phyloP scores from a whole-genome alignment of 1,139 yeast species.

The Diutina sp. region DNA sequence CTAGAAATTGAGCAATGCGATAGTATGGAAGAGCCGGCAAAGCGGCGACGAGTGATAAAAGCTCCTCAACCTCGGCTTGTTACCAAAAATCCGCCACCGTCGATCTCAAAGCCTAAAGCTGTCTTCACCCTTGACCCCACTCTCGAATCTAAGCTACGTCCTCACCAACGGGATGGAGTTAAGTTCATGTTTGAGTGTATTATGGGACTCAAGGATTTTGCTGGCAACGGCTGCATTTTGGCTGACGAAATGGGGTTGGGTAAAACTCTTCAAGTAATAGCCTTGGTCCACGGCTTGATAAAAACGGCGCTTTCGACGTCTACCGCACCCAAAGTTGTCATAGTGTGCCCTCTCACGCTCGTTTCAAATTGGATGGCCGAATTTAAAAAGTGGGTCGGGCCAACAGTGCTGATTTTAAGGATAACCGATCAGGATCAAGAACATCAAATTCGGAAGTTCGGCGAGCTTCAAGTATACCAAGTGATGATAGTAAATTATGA shows the following conservation, averaged over 20 bases:
- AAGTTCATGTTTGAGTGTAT: constrained; percentile 70
- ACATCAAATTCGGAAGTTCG: constrained; percentile 47
- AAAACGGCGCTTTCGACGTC: constrained; percentile 38
- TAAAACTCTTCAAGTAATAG: constrained; percentile 76
- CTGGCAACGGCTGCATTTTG: constrained; percentile 55
- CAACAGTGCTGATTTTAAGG: constrained; percentile 47
- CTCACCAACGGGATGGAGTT: constrained; percentile 82
- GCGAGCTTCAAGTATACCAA: constrained; percentile 62
- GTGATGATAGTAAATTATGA: constrained; percentile 85
- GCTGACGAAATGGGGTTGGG: constrained; percentile 99
- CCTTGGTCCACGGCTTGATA: constrained; percentile 73
- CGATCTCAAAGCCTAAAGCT: not conserved
- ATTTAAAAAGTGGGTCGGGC: constrained; percentile 83
- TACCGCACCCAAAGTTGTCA: constrained; percentile 43
- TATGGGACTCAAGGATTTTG: constrained; percentile 39
- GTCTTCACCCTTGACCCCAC: constrained; percentile 35
- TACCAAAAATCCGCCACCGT: not conserved
- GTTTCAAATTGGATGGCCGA: constrained; percentile 83
- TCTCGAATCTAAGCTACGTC: constrained; percentile 43
- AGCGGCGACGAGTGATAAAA: not conserved
- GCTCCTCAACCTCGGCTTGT: not conserved
- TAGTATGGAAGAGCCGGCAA: not conserved
- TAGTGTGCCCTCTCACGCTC: constrained; percentile 88
- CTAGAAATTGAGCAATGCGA: constrained; percentile 12
- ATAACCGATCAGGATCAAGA: constrained; percentile 38